These are phyloP conservation scores for Talaromyces sp. DNA, from an alignment of 2,329 filamentous ascomycete genomes.

Conservation along the genomic window DNA sequence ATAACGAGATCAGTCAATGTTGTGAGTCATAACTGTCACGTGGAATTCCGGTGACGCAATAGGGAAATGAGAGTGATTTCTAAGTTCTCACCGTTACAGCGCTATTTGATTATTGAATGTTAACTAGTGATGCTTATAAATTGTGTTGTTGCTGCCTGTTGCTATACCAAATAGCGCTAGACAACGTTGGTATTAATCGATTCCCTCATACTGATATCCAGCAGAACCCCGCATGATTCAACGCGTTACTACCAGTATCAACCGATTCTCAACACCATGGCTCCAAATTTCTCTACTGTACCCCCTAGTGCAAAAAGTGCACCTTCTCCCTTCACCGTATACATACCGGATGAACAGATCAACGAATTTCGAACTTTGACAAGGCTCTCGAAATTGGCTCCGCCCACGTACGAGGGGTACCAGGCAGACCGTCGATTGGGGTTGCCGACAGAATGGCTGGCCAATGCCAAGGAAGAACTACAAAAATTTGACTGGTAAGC, in stretches of 20 bases:
- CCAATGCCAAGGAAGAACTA: constrained; percentile 39
- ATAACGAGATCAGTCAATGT: neutral
- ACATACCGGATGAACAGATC: constrained; percentile 41
- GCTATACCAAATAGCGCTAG: neutral
- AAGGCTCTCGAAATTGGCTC: constrained; percentile 44
- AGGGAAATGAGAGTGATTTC: neutral
- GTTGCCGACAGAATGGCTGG: constrained; percentile 45
- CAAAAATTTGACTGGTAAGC: constrained; percentile 45
- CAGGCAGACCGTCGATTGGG: constrained; percentile 41
- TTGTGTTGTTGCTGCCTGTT: neutral
- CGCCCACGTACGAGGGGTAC: constrained; percentile 46
- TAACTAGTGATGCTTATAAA: neutral
- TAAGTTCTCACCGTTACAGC: neutral
- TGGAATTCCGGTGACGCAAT: neutral
- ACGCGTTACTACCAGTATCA: neutral
- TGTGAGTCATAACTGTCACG: neutral
- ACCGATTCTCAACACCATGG: constrained; percentile 15
- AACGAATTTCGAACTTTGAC: constrained; percentile 44
- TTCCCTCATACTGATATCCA: neutral
- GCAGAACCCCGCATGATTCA: neutral
- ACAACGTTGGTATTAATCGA: neutral
- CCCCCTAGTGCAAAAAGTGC: constrained; percentile 32
- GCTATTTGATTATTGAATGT: neutral
- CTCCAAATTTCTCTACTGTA: constrained; percentile 22
- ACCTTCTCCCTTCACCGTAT: constrained; percentile 39